Evolutionary conservation across 805 yeast species (phyloP).

Genomic region (Wickerhamiella kurtzmanii): DNA sequence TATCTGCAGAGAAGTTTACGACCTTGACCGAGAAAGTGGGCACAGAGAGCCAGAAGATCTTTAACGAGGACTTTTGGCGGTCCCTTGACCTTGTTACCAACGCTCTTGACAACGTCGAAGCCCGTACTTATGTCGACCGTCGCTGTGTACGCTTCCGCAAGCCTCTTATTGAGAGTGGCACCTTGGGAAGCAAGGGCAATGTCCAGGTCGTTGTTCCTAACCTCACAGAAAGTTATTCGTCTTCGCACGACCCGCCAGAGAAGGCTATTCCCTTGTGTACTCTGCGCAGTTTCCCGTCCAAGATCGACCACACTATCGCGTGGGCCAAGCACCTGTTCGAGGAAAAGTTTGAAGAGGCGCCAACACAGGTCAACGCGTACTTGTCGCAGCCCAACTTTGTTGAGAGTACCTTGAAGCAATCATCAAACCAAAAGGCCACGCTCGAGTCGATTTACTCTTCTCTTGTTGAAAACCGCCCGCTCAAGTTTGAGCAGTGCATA

Average conservation of each 20-base stretch:
- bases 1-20: constrained; percentile 55
- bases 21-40: constrained; percentile 81
- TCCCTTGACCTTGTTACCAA: constrained; percentile 80
- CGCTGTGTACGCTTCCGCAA: constrained; percentile 88
- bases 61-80: constrained; percentile 77
- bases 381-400: constrained; percentile 85
- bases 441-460: constrained; percentile 60
- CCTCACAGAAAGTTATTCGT: constrained; percentile 88
- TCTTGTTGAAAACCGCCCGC: constrained; percentile 69
- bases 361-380: constrained; percentile 85
- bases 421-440: constrained; percentile 80
- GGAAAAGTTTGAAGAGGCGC: constrained; percentile 80
- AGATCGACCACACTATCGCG: constrained; percentile 97
- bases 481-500: constrained; percentile 84
- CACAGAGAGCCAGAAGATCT: constrained; percentile 77
- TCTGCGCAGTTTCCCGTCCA: constrained; percentile 91
- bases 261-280: constrained; percentile 96
- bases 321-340: constrained; percentile 96
- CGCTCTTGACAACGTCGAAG: constrained; percentile 95
- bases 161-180: constrained; percentile 89
- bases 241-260: constrained; percentile 98
- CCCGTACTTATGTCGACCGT: constrained; percentile 94
- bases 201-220: constrained; percentile 92
- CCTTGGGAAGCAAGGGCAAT: constrained; percentile 96
- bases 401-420: constrained; percentile 79